phyloP scores from a whole-genome alignment of 164 flowering plant genomes.

The Pachysandra terminalis region DNA sequence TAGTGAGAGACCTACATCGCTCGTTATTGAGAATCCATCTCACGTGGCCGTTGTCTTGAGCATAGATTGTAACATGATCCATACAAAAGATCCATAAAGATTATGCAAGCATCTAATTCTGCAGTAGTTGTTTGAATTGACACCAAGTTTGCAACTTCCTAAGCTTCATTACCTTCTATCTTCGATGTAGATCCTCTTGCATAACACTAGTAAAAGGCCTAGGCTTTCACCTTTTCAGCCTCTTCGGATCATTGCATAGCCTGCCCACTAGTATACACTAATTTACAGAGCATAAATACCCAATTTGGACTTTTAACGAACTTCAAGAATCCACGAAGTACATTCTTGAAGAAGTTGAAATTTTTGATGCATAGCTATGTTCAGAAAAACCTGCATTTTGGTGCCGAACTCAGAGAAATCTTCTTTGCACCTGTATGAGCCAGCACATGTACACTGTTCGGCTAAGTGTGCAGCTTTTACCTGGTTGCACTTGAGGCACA shows the following conservation, averaged over 20 bases:
- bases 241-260: neutral
- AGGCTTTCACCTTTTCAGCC: constrained; percentile 40
- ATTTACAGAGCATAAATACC: neutral
- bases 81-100: too few relatives aligned
- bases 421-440: constrained; percentile 80
- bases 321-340: constrained; percentile 76
- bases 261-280: neutral
- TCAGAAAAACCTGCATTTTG: constrained; percentile 71
- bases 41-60: too few relatives aligned
- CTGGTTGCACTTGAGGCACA: constrained; percentile 75
- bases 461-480: constrained; percentile 84
- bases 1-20: too few relatives aligned
- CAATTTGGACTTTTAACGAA: constrained; percentile 9
- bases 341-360: constrained; percentile 76
- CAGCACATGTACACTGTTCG: constrained; percentile 85
- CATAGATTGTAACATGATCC: too few relatives aligned
- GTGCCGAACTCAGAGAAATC: constrained; percentile 52
- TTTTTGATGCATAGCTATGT: constrained; percentile 59
- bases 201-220: constrained; percentile 1
- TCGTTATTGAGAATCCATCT: too few relatives aligned
- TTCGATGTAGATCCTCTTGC: too few relatives aligned
- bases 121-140: too few relatives aligned
- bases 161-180: constrained; percentile 22
- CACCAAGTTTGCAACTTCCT: too few relatives aligned
- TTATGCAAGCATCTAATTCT: too few relatives aligned